Base-by-base conservation (phyloP, 768 basidiomycete genomes). In the Mycena amicta region DNA sequence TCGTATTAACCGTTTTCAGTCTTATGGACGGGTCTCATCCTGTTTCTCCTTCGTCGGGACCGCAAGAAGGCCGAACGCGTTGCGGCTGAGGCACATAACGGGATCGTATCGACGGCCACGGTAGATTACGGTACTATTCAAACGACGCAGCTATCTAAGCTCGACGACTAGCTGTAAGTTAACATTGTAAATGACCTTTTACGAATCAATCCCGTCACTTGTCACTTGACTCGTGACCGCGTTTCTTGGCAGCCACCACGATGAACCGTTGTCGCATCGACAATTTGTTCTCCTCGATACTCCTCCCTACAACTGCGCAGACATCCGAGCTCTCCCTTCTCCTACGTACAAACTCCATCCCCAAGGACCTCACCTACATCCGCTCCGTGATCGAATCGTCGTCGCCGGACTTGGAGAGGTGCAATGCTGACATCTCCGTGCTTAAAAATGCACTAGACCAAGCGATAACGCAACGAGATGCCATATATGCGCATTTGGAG, bases 371-470 rank as follows among this genome's bases (percentile, higher is more conserved):
- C 18, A 25, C 47, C 28, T 26, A 23, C 25, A 18, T 41, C 26
- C 55, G 20, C 4, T 41, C 55, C 13, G 16, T 50, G 16, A 30
- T 29, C 37, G n/a, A 25, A 11, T 26, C 47, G 18, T 29, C 49
- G 15, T 16, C n/a, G 2, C 6, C 5, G 12, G 55, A 50, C 22
- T 11, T 51, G 27, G 39, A 15, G 22, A 29, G 33, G n/a, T 56
- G 47, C 55, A 43, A 51, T 33, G 29, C 50, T 18, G 55, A 56
- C 23, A 56, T 56, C 27, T 16, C 28, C 3, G 47, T 30, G 15
- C 46, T 56, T 22, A 40, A 13, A 31, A 30, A 11, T 12, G 33
- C 55, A 22, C 46, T 56, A 20, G 47, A 56, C 28, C 5, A 29
- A 45, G 27, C 43, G n/a, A 41, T 45, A 5, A 26, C 28, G 15